A percentile compares a stretch with the other conserved stretches of the same genome.
These are phyloP conservation scores for Hanseniaspora sp. DNA, from an alignment of 1,139 yeast species.

Conservation along the genomic window DNA sequence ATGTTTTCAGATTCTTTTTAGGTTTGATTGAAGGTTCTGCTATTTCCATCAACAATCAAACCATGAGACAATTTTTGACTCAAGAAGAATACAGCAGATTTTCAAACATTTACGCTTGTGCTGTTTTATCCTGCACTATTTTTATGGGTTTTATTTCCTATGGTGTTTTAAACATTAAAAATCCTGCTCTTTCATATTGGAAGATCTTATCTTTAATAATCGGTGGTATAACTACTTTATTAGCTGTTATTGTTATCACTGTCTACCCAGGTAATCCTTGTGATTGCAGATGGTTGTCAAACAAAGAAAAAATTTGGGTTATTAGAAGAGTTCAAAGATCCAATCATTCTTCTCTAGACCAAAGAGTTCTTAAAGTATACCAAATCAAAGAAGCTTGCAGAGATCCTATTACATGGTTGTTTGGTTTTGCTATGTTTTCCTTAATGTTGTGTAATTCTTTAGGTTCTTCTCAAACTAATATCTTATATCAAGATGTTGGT, in stretches of 20 bases:
- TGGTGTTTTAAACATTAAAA: constrained; percentile 31
- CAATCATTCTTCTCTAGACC: constrained; percentile 37
- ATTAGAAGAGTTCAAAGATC: constrained; percentile 37
- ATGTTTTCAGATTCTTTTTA: constrained; percentile 36
- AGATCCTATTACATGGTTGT: constrained; percentile 43
- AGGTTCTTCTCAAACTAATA: constrained; percentile 38
- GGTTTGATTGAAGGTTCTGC: constrained; percentile 38
- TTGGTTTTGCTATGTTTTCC: constrained; percentile 29
- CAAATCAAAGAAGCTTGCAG: constrained; percentile 38
- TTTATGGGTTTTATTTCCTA: constrained; percentile 39
- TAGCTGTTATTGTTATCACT: constrained; percentile 24
- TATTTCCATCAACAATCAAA: constrained; percentile 33
- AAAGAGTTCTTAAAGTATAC: constrained; percentile 34
- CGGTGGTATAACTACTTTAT: constrained; percentile 35
- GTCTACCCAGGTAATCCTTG: constrained; percentile 39
- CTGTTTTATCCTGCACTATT: constrained; percentile 37
- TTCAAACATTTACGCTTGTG: constrained; percentile 29
- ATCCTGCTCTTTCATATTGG: constrained; percentile 31
- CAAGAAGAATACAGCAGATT: constrained; percentile 35
- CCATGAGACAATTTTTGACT: constrained; percentile 38
- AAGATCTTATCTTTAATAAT: constrained; percentile 35
- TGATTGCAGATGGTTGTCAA: constrained; percentile 31
- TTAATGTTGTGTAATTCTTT: constrained; percentile 39
- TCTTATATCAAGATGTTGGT: constrained; percentile 35
- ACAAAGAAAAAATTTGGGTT: constrained; percentile 37